Evolutionary conservation across 129 eudicot genomes (phyloP).

Genomic region (Escallonia rubra): DNA sequence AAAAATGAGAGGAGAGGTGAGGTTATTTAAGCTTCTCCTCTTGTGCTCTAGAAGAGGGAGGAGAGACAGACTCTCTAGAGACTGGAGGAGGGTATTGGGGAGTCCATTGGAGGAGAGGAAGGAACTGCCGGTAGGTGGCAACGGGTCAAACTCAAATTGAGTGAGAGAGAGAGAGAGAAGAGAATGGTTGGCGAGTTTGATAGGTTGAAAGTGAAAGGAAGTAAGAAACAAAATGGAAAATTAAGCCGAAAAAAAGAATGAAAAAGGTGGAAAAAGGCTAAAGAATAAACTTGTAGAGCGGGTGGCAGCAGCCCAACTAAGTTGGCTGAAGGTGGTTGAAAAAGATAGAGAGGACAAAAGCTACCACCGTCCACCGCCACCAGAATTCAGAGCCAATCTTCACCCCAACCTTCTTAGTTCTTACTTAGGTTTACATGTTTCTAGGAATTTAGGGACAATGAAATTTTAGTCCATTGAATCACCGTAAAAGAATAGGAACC

Average conservation of each 20-base stretch:
- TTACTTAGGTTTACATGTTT: too few species aligned
- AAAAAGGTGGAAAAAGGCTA: conserved; percentile 6
- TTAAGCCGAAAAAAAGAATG: background rate
- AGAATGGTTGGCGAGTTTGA: conserved; percentile 31
- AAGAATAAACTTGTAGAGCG: conserved; percentile 2
- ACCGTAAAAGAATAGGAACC: too few species aligned
- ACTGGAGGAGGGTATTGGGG: conserved; percentile 13
- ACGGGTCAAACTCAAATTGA: conserved; percentile 22
- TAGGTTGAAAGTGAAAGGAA: conserved; percentile 36
- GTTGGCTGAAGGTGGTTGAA: background rate
- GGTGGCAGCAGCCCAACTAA: conserved; percentile 1
- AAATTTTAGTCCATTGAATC: too few species aligned
- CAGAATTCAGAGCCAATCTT: conserved; percentile 6
- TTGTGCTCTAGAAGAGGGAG: background rate
- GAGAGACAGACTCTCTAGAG: background rate
- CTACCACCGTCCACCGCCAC: conserved; percentile 15
- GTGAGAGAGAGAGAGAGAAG: conserved; percentile 14
- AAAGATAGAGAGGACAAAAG: background rate
- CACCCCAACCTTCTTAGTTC: background rate
- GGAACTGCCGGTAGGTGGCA: conserved; percentile 33
- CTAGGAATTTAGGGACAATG: too few species aligned
- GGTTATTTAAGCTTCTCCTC: background rate
- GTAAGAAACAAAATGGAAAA: conserved; percentile 16
- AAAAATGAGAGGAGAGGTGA: conserved; percentile 1
- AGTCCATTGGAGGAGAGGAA: conserved; percentile 11